A percentile compares a stretch with the other conserved stretches of the same genome.
These are phyloP conservation scores for Tetrahymena thermophila DNA, from an alignment of 73 alveolate genomes.

Conservation along the genomic window DNA sequence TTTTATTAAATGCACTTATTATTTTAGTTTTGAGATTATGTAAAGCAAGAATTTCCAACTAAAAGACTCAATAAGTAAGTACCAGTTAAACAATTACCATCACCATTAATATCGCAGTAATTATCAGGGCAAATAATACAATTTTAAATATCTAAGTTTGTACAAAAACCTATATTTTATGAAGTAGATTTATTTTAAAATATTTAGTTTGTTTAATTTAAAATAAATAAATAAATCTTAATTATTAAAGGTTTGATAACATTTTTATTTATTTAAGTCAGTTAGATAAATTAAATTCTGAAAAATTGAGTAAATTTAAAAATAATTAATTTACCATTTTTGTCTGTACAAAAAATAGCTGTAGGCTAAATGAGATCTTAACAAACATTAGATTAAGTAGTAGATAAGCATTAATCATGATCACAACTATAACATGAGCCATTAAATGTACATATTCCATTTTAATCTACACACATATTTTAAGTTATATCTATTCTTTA, in stretches of 20 bases:
- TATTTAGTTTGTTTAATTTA: too few species aligned
- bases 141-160: neutral
- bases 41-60: neutral
- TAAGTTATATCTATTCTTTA: neutral
- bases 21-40: neutral
- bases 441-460: neutral
- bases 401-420: neutral
- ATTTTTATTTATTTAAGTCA: too few species aligned
- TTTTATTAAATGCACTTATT: neutral
- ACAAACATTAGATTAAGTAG: neutral
- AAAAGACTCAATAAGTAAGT: neutral
- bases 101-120: neutral
- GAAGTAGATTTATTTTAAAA: too few species aligned
- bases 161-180: neutral
- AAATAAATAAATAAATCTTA: too few species aligned
- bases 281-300: too few species aligned
- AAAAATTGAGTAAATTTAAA: too few species aligned
- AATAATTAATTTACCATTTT: neutral
- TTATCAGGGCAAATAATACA: neutral
- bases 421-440: neutral
- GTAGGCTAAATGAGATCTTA: neutral
- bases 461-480: neutral
- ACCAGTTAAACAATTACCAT: neutral
- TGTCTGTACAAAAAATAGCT: neutral
- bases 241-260: too few species aligned